Conservation (phyloP, 2,329 filamentous ascomycete genomes). For the Aspergillus viridinutans region DNA sequence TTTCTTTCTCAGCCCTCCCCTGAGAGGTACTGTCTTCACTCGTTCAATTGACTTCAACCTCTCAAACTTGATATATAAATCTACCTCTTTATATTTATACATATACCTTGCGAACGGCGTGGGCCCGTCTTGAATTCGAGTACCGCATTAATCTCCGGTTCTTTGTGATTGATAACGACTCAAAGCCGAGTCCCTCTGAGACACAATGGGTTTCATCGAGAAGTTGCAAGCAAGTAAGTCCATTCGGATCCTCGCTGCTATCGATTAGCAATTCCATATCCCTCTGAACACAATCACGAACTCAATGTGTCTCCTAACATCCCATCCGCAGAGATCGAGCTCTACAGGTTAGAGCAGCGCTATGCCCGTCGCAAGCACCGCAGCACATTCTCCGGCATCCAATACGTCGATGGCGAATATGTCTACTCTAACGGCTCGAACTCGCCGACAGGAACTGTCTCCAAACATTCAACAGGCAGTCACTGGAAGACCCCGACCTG, state of each 20-base stretch:
- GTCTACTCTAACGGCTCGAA: slow-evolving; percentile 57
- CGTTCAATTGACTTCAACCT: not conserved
- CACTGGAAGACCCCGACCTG: slow-evolving; percentile 29
- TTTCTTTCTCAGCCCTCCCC: not conserved
- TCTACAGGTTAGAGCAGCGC: slow-evolving; percentile 91
- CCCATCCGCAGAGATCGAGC: slow-evolving; percentile 61
- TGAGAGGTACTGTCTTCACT: not conserved
- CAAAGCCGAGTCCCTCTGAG: not conserved
- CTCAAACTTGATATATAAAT: not conserved
- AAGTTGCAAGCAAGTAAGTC: slow-evolving; percentile 50
- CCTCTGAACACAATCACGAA: not conserved
- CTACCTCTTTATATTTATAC: not conserved
- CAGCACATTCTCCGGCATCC: slow-evolving; percentile 81
- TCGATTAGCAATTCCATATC: not conserved
- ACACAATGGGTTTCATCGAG: slow-evolving; percentile 48
- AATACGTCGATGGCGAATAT: slow-evolving; percentile 95
- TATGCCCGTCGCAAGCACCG: slow-evolving; percentile 90
- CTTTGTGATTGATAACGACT: not conserved
- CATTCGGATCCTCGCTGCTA: not conserved
- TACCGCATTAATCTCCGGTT: not conserved
- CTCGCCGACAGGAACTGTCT: slow-evolving; percentile 35
- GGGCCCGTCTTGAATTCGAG: not conserved
- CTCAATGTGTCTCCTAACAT: slow-evolving; percentile 5
- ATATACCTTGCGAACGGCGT: not conserved
- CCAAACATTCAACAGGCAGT: slow-evolving; percentile 37